Base-by-base conservation (phyloP, 345 rosid genomes). In the Carallia pectinifolia region DNA sequence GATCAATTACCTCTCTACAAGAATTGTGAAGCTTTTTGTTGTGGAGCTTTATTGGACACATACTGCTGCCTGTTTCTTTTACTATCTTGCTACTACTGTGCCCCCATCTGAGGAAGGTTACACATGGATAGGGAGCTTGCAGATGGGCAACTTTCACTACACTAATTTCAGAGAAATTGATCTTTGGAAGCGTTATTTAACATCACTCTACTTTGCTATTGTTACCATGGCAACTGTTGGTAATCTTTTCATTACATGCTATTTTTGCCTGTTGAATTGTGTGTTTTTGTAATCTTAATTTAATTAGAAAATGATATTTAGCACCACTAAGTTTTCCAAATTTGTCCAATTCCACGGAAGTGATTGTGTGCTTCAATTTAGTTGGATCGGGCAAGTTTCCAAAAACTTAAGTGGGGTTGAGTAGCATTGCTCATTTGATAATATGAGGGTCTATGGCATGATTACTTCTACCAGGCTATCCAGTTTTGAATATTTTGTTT, bases 181-280 rank as follows among this genome's bases (percentile, higher is more conserved):
- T 81, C 81, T 93, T 13, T 83, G 93, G 91, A 93, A 76, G 72
- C 80, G 92, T 1, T 93, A 93, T 70, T 27, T 80, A 27, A 85
- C 95, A 9, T 90, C 98, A 9, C 84, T 90, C 39, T 90, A 93
- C 70, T 90, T 93, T 33, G 92, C 98, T 0, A 80, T 93, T 71
- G 94, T 89, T 55, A 93, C 97, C 55, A 90, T 93, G 98, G 97
- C 88, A 18, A 90, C 98, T 34, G 96, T 93, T 10, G 98, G 98
- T 86, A 82, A 78, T 74, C 54, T 27, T 44, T 44, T 4, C 48
- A 40, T 4, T 40, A 10, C 48, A 10, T 40, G 48, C 13, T 40
- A 40, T 23, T 23, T 23, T 23, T 23, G 23, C 23, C 48, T 2
- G 15, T 40, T 6, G 48, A 10, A 10, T 40, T 40, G 48, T 40